These are phyloP conservation scores for Clavaria fumosa DNA, from an alignment of 768 basidiomycete genomes.

Conservation along the genomic window DNA sequence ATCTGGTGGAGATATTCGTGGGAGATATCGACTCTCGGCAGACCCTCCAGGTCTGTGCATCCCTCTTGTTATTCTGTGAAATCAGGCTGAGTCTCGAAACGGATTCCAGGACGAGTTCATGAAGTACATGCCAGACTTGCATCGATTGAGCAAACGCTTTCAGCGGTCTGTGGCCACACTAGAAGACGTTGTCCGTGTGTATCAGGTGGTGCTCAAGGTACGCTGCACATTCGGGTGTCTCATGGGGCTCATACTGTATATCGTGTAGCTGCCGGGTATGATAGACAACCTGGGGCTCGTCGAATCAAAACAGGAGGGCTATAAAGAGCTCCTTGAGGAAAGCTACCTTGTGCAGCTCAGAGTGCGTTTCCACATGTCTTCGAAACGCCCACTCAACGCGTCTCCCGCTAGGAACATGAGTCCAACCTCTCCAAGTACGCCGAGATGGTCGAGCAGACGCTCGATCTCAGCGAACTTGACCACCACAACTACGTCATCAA, in stretches of 20 bases:
- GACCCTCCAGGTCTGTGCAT: constrained; percentile 46
- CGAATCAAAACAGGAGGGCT: constrained; percentile 29
- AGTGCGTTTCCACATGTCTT: constrained; percentile 22
- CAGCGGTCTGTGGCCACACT: constrained; percentile 70
- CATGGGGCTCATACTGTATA: no score
- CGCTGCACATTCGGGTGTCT: constrained; percentile 5
- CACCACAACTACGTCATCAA: constrained; percentile 84
- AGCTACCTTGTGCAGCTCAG: constrained; percentile 46
- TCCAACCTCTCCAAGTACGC: constrained; percentile 58
- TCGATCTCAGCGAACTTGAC: constrained; percentile 78
- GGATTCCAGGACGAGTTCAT: constrained; percentile 80
- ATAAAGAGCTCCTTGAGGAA: constrained; percentile 43
- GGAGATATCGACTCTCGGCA: constrained; percentile 61
- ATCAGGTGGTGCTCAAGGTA: constrained; percentile 84
- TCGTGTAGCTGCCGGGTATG: constrained; percentile 62
- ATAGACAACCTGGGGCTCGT: constrained; percentile 43
- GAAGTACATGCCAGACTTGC: constrained; percentile 87
- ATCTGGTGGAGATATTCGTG: constrained; percentile 75
- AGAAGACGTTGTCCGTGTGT: constrained; percentile 91
- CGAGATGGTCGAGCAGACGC: constrained; percentile 92
- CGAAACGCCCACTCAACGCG: no score
- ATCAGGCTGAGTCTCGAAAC: no score
- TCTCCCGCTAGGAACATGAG: constrained; percentile 45
- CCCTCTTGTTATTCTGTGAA: neutral
- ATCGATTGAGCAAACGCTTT: constrained; percentile 82